Base-by-base conservation (phyloP, 768 basidiomycete species). In the Brasilioporus rufonigricans region DNA sequence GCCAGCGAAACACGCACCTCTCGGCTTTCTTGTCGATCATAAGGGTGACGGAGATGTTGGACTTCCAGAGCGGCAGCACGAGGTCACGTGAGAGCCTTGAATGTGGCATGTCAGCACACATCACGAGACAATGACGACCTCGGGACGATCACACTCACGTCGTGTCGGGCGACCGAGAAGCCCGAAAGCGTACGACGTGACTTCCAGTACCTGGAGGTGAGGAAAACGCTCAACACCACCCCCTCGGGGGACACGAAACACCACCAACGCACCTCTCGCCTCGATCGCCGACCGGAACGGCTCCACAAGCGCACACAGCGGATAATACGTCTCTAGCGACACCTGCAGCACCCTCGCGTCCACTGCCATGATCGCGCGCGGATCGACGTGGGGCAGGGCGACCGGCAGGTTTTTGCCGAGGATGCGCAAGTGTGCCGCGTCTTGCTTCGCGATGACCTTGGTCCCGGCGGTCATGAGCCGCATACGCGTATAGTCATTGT, bases 11-110 rank as follows among this genome's bases (percentile, higher is more conserved):
- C 7, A 39, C 76, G 13, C 41, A 93, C 95, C 89, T 92, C 74
- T 98, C 98, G 24, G 93, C 91, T 65, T 90, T 90, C 72, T 98
- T 99, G 73, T 98, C 94, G 50, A 97, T 85, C 93, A 98, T 93
- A 54, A 98, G 77, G 0, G 88, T 84, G 49, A 96, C 68, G 0
- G 93, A 96, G 13, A 85, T 83, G 55, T 87, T 87, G 2, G 93
- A 93, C 73, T 91, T 94, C 97, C 96, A 98, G 48, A 98, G 80
- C 0, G 97, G 96, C n/a, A 98, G 74, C n/a, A 88, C 71, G 24
- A 98, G 77, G 48, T 93, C 86, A 60, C 91, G 84, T n/a, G 80
- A 75, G 33, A 93, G 75, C 6, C 89, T 93, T 21, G 31, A 1
- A 18, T 21, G 16, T 11, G 21, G 27, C 8, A 23, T 21, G 19